Evolutionary conservation across 2,329 filamentous ascomycete species (phyloP).

Genomic region (Thielaviopsis ethacetica): DNA sequence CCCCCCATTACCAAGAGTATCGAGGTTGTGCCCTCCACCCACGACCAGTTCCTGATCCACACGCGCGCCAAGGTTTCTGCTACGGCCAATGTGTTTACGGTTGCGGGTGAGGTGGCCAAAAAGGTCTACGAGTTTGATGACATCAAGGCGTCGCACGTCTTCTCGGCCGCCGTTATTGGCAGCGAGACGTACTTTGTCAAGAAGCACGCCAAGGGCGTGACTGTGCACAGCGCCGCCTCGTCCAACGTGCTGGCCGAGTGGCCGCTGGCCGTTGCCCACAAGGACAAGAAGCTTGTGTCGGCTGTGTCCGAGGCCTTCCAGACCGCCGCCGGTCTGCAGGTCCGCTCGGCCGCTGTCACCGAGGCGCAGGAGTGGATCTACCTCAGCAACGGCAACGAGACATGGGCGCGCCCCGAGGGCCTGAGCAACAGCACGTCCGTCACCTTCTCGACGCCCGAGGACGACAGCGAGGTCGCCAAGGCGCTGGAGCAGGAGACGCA

Average conservation of each 20-base stretch:
- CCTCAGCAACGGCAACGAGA: constrained; percentile 62
- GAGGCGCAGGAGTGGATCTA: constrained; percentile 56
- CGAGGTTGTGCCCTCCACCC: neutral
- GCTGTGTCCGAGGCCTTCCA: constrained; percentile 70
- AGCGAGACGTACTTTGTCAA: constrained; percentile 83
- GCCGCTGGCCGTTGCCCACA: constrained; percentile 33
- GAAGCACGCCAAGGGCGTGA: constrained; percentile 56
- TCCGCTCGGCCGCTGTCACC: constrained; percentile 50
- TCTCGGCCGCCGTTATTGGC: constrained; percentile 61
- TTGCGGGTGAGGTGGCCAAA: neutral
- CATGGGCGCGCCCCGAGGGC: constrained; percentile 71
- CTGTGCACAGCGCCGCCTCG: constrained; percentile 59
- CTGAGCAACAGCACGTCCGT: constrained; percentile 67
- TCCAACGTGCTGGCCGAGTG: constrained; percentile 63
- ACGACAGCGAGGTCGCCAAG: constrained; percentile 52
- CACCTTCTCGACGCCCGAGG: constrained; percentile 60
- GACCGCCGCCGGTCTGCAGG: constrained; percentile 50
- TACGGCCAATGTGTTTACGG: neutral
- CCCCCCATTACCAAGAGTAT: neutral
- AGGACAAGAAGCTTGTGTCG: constrained; percentile 37
- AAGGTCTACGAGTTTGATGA: constrained; percentile 69
- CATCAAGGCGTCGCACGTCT: constrained; percentile 51
- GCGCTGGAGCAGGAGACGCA: constrained; percentile 77
- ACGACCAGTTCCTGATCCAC: constrained; percentile 38
- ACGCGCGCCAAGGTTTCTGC: constrained; percentile 69